These are phyloP conservation scores for Pseudocercospora fijiensis DNA, from an alignment of 2,329 filamentous ascomycete species.

Conservation along the genomic window DNA sequence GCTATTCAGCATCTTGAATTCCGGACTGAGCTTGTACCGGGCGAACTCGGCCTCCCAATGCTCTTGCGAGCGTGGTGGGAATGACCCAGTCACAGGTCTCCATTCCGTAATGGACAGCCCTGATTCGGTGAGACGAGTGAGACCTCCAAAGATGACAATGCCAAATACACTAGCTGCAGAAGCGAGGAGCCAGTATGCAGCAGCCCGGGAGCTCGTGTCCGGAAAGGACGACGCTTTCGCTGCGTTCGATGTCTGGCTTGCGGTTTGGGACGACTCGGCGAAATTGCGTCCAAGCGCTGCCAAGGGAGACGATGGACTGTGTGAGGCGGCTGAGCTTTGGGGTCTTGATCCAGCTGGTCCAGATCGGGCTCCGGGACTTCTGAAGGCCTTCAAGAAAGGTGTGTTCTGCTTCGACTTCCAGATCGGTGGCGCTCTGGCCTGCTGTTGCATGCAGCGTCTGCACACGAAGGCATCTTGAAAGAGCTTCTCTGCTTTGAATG, in stretches of 20 bases:
- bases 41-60: slow-evolving; percentile 93
- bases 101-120: slow-evolving; percentile 98
- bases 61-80: slow-evolving; percentile 72
- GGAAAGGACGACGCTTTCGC: slow-evolving; percentile 29
- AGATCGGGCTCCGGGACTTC: slow-evolving; percentile 28
- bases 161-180: slow-evolving; percentile 94
- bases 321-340: slow-evolving; percentile 27
- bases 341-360: slow-evolving; percentile 24
- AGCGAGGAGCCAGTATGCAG: slow-evolving; percentile 88
- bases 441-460: slow-evolving; percentile 36
- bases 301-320: slow-evolving; percentile 34
- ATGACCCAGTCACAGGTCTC: slow-evolving; percentile 89
- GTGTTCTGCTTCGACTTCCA: slow-evolving; percentile 32
- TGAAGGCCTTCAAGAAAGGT: slow-evolving; percentile 39
- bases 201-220: slow-evolving; percentile 63
- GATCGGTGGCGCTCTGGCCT: slow-evolving; percentile 10
- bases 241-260: slow-evolving; percentile 2
- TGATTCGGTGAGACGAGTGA: slow-evolving; percentile 93
- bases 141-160: slow-evolving; percentile 90
- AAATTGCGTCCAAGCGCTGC: slow-evolving; percentile 36
- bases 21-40: slow-evolving; percentile 88
- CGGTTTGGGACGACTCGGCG: slow-evolving; percentile 12
- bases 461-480: slow-evolving; percentile 34
- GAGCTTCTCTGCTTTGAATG: slow-evolving; percentile 22
- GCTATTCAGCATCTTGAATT: slow-evolving; percentile 88